phyloP scores from a whole-genome alignment of 306 rosid species.

The Vigna hirtella region DNA sequence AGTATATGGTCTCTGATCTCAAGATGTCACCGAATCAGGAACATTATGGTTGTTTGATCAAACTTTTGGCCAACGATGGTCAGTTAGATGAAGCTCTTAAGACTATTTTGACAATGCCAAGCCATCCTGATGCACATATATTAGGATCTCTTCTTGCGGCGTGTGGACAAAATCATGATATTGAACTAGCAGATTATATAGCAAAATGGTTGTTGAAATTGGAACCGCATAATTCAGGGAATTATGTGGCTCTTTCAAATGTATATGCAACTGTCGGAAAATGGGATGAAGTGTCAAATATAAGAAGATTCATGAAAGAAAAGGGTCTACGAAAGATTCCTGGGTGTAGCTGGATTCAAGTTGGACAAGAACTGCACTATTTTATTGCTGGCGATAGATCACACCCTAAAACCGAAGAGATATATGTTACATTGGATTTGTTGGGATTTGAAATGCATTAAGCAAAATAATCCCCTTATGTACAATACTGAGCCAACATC shows the following conservation, averaged over 20 bases:
- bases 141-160: slow-evolving; percentile 75
- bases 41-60: slow-evolving; percentile 74
- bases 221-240: slow-evolving; percentile 82
- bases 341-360: slow-evolving; percentile 87
- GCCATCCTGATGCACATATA: slow-evolving; percentile 73
- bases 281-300: slow-evolving; percentile 69
- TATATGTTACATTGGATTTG: slow-evolving; percentile 57
- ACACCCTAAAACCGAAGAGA: slow-evolving; percentile 64
- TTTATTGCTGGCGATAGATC: slow-evolving; percentile 77
- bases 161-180: slow-evolving; percentile 63
- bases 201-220: slow-evolving; percentile 59
- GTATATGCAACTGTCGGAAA: slow-evolving; percentile 69
- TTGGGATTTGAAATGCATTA: slow-evolving; percentile 59
- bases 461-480: slow-evolving; percentile 37
- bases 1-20: slow-evolving; percentile 66
- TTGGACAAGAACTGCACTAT: slow-evolving; percentile 64
- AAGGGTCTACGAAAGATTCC: slow-evolving; percentile 72
- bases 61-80: slow-evolving; percentile 66
- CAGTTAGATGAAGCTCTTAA: slow-evolving; percentile 71
- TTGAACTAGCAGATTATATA: slow-evolving; percentile 64
- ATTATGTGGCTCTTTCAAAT: slow-evolving; percentile 80
- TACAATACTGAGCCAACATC: slow-evolving; percentile 15
- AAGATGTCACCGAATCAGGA: slow-evolving; percentile 62
- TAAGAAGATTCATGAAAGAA: slow-evolving; percentile 71
- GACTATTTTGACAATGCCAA: slow-evolving; percentile 63